phyloP scores from a whole-genome alignment of 176 grass and related monocot genomes.

The Phragmites australis region DNA sequence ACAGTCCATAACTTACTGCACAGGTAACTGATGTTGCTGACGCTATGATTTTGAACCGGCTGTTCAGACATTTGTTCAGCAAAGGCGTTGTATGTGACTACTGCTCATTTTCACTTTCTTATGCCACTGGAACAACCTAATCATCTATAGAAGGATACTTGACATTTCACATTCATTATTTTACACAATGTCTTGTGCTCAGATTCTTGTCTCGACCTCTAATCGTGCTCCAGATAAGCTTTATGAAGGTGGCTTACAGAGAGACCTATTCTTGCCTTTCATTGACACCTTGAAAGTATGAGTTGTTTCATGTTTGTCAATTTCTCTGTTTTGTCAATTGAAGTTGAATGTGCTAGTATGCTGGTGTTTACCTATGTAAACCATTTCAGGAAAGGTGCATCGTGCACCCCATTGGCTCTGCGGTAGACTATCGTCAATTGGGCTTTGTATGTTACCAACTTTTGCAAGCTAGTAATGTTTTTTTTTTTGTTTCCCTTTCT shows the following conservation, averaged over 20 bases:
- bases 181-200: slow-evolving; percentile 27
- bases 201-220: slow-evolving; percentile 94
- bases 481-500: slow-evolving; percentile 8
- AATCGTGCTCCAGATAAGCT: slow-evolving; percentile 78
- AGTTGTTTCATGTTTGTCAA: slow-evolving; percentile 15
- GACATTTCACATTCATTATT: slow-evolving; percentile 31
- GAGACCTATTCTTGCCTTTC: slow-evolving; percentile 77
- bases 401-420: slow-evolving; percentile 78
- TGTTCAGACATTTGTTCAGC: slow-evolving; percentile 88
- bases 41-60: slow-evolving; percentile 86
- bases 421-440: slow-evolving; percentile 77
- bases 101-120: slow-evolving; percentile 33
- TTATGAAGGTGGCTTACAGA: slow-evolving; percentile 71
- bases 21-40: slow-evolving; percentile 98
- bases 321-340: slow-evolving; percentile 8
- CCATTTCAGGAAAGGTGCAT: slow-evolving; percentile 78
- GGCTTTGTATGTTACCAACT: slow-evolving; percentile 72
- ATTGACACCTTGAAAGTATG: slow-evolving; percentile 86
- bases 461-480: background rate
- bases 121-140: slow-evolving; percentile 8
- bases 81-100: slow-evolving; percentile 79
- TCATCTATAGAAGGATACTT: slow-evolving; percentile 14
- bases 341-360: slow-evolving; percentile 7
- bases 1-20: slow-evolving; percentile 1
- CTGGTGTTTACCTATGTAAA: slow-evolving; percentile 23